These are phyloP conservation scores for Aspergillus clavatus DNA, from an alignment of 2,329 filamentous ascomycete species.

Conservation along the genomic window DNA sequence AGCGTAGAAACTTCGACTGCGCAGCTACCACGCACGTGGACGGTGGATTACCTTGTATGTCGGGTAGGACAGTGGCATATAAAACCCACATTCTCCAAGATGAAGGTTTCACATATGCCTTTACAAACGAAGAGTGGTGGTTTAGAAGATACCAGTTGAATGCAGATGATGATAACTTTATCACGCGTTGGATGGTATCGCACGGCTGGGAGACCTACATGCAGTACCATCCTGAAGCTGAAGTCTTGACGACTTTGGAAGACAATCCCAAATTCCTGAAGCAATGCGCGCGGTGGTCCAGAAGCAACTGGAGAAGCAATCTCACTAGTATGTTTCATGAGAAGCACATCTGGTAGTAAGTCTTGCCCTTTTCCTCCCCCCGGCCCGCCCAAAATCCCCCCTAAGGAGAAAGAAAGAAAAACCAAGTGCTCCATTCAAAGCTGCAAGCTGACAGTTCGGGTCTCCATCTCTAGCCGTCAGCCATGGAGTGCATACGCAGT, in stretches of 20 bases:
- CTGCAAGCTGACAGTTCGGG: slow-evolving; percentile 24
- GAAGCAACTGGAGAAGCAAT: slow-evolving; percentile 97
- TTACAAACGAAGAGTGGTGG: slow-evolving; percentile 86
- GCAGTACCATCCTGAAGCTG: slow-evolving; percentile 86
- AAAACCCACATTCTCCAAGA: slow-evolving; percentile 82
- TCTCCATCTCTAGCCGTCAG: slow-evolving; percentile 61
- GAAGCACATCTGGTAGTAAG: slow-evolving; percentile 81
- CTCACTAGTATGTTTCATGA: slow-evolving; percentile 83
- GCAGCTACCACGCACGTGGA: slow-evolving; percentile 93
- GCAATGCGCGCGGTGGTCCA: slow-evolving; percentile 90
- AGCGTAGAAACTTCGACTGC: slow-evolving; percentile 93
- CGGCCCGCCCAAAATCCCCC: too few relatives aligned
- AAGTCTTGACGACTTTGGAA: slow-evolving; percentile 89
- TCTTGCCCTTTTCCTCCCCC: slow-evolving; percentile 23
- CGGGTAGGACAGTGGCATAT: slow-evolving; percentile 88
- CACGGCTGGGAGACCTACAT: slow-evolving; percentile 93
- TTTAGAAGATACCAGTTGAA: slow-evolving; percentile 78
- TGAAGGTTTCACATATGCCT: slow-evolving; percentile 77
- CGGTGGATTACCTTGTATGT: slow-evolving; percentile 94
- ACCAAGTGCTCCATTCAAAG: slow-evolving; percentile 8
- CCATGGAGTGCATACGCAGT: slow-evolving; percentile 92
- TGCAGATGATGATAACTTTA: slow-evolving; percentile 96
- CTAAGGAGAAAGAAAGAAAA: too few relatives aligned
- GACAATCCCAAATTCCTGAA: slow-evolving; percentile 84
- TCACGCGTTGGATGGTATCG: slow-evolving; percentile 90